These are phyloP conservation scores for Arxiozyma bovina DNA, from an alignment of 1,139 yeast species.

Conservation along the genomic window DNA sequence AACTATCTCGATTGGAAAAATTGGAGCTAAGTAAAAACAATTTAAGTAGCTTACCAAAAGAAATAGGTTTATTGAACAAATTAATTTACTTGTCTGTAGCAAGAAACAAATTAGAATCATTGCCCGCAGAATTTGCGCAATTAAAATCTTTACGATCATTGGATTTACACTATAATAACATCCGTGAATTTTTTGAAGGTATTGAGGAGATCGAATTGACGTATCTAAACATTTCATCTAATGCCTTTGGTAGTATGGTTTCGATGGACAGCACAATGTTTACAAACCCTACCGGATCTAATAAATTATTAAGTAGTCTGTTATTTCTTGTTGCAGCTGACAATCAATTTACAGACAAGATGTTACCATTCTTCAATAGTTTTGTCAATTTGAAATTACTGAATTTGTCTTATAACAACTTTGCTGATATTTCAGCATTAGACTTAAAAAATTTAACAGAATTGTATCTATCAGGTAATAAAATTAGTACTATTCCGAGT, in stretches of 20 bases:
- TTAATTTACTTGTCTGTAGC: constrained; percentile 61
- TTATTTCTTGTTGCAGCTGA: constrained; percentile 63
- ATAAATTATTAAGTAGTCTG: constrained; percentile 45
- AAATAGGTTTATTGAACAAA: constrained; percentile 50
- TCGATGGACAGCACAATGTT: constrained; percentile 36
- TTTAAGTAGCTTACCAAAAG: constrained; percentile 65
- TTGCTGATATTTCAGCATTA: constrained; percentile 64
- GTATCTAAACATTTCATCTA: constrained; percentile 69
- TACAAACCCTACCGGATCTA: constrained; percentile 23
- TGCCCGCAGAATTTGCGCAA: constrained; percentile 64
- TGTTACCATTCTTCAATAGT: constrained; percentile 59
- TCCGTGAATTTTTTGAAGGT: constrained; percentile 59
- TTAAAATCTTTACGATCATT: constrained; percentile 55
- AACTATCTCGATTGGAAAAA: constrained; percentile 61
- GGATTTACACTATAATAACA: constrained; percentile 81
- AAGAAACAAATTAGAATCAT: constrained; percentile 61
- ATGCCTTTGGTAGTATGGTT: constrained; percentile 43
- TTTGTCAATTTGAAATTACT: constrained; percentile 53
- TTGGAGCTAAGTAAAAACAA: constrained; percentile 76
- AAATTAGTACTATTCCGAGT: constrained; percentile 67
- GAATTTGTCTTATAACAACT: constrained; percentile 75
- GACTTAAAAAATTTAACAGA: constrained; percentile 52
- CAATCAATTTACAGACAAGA: constrained; percentile 71
- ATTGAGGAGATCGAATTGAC: constrained; percentile 59
- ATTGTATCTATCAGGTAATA: constrained; percentile 79